Evolutionary conservation across 2,329 filamentous ascomycete genomes (phyloP).

Genomic region (Stromatinia cepivora): DNA sequence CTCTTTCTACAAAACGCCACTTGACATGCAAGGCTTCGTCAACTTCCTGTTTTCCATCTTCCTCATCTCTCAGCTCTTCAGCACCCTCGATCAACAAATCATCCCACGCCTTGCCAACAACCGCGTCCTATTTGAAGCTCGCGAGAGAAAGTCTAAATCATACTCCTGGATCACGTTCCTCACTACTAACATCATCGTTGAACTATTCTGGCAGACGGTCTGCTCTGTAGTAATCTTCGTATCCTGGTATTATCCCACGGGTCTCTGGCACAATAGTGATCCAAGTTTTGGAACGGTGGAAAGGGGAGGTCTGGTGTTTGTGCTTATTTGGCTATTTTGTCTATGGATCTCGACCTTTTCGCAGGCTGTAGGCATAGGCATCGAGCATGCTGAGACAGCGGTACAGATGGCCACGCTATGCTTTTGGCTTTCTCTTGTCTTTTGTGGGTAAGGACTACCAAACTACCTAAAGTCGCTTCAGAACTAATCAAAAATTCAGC

Average conservation of each 20-base stretch:
- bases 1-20: background rate
- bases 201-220: constrained; percentile 70
- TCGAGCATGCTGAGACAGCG: constrained; percentile 60
- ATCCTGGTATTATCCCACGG: constrained; percentile 29
- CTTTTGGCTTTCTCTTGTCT: constrained; percentile 70
- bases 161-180: constrained; percentile 37
- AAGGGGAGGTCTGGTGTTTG: no score
- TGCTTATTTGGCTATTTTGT: no score
- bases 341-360: no score
- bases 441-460: constrained; percentile 49
- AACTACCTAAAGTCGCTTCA: no score
- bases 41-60: constrained; percentile 73
- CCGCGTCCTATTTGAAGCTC: background rate
- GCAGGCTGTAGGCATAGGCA: no score
- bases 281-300: constrained; percentile 50
- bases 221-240: constrained; percentile 53
- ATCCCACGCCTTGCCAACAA: constrained; percentile 61
- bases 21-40: constrained; percentile 6
- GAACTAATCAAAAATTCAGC: no score
- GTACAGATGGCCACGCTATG: constrained; percentile 73
- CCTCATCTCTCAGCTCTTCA: constrained; percentile 11
- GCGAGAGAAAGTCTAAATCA: constrained; percentile 16
- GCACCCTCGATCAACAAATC: constrained; percentile 55
- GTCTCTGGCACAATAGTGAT: constrained; percentile 46
- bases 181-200: constrained; percentile 60